Conservation (phyloP, 1,139 yeast species). For the Blastobotrys capitulatus region DNA sequence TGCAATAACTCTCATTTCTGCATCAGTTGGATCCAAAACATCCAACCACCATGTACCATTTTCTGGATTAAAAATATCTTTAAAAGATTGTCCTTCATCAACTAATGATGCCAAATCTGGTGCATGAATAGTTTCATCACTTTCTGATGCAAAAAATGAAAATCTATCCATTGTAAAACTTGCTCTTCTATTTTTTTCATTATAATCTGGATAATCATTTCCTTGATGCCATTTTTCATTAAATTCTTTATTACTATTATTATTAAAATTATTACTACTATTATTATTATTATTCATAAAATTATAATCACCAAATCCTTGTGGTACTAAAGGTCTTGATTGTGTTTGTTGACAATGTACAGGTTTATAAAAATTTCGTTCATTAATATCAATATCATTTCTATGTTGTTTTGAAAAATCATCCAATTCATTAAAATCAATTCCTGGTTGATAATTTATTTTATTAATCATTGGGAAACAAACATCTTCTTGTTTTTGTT, state of each 20-base stretch:
- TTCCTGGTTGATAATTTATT: conserved; percentile 39
- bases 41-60: conserved; percentile 79
- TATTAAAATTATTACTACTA: background rate
- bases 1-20: conserved; percentile 88
- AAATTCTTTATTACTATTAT: background rate
- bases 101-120: conserved; percentile 77
- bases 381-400: conserved; percentile 14
- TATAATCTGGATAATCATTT: background rate
- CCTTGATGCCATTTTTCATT: background rate
- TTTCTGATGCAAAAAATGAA: conserved; percentile 73
- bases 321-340: conserved; percentile 17
- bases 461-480: conserved; percentile 87
- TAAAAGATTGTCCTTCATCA: conserved; percentile 56
- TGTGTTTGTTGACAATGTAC: conserved; percentile 10
- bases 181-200: background rate
- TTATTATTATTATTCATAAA: background rate
- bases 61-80: conserved; percentile 56
- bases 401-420: conserved; percentile 28
- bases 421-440: conserved; percentile 37
- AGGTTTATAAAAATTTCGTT: conserved; percentile 13
- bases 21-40: conserved; percentile 88
- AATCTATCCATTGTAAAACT: conserved; percentile 48
- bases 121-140: conserved; percentile 85
- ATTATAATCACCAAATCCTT: conserved; percentile 9
- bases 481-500: conserved; percentile 60